Evolutionary conservation across 257 asterid genomes (phyloP), one percentile per base, ranked within the genome.

Genomic region (Capsicum pubescens): DNA sequence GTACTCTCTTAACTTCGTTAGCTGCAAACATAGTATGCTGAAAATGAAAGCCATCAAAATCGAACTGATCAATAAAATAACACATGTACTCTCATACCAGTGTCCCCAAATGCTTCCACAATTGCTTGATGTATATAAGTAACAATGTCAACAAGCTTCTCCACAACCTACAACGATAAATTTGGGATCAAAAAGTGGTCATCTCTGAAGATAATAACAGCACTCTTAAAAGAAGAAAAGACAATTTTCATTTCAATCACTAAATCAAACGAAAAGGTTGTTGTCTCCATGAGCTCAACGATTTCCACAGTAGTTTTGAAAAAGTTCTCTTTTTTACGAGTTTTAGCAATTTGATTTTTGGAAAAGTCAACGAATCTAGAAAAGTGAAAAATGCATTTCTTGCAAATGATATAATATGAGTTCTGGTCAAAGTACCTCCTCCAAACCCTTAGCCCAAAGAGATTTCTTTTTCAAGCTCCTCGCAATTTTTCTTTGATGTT

Each of bases 381-480:
- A 26, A 76, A 52, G 50, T 1, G 15, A 68, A 54, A 56, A 39
- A 36, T 16, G 11, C 46, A 35, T 55, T 76, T 35, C 21, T 66
- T 52, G 74, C 67, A 63, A 82, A 63, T 39, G 35, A 26, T 16
- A 50, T 35, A 67, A 19, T 32, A 66, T 8, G 46, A 54, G 50
- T 39, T 46, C 39, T 66, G 21, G 68, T 70, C 21, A 59, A 80
- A 64, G 80, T 91, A 97, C 99, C 99, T 97, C 99, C 87, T 93
- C 99, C 94, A 93, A 89, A 84, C 91, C 90, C 90, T 95, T 97
- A 52, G 98, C 90, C 99, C 99, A 97, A 85, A 97, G 97, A 82
- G 98, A 97, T 90, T 95, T 97, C 97, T 92, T 97, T 90, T 93
- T 91, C 92, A 97, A 91, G 91, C 92, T 85, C 92, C 97, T 87